Conservation (phyloP, 169 alveolate genomes). For the Babesia ovis region DNA sequence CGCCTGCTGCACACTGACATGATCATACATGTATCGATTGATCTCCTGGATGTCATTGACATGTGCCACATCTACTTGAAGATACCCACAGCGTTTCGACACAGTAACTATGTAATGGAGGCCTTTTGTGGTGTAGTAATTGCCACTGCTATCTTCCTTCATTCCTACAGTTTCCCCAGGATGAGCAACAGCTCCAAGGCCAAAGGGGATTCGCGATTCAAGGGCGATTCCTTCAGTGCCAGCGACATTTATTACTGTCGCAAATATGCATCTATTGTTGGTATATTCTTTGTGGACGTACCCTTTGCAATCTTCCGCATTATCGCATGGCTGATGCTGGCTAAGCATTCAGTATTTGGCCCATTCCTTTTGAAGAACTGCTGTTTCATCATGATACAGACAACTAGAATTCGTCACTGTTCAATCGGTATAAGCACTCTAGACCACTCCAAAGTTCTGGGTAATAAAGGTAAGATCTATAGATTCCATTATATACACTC, state of each 20-base stretch:
- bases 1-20: constrained; percentile 73
- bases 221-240: constrained; percentile 29
- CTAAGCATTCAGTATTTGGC: constrained; percentile 22
- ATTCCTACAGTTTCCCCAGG: constrained; percentile 63
- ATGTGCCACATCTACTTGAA: constrained; percentile 48
- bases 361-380: constrained; percentile 59
- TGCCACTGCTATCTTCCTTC: constrained; percentile 55
- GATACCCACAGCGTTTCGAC: constrained; percentile 17
- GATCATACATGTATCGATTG: constrained; percentile 74
- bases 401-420: constrained; percentile 59
- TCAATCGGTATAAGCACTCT: constrained; percentile 40
- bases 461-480: background rate
- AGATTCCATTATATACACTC: background rate
- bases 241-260: constrained; percentile 62
- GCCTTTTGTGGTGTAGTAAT: constrained; percentile 58
- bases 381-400: constrained; percentile 55
- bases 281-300: constrained; percentile 64
- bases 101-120: constrained; percentile 24
- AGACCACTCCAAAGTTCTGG: constrained; percentile 11
- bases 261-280: constrained; percentile 68
- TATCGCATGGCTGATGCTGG: constrained; percentile 50
- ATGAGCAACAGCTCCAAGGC: constrained; percentile 41
- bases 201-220: background rate
- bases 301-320: constrained; percentile 55
- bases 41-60: constrained; percentile 74